A percentile compares a stretch with the other conserved stretches of the same genome.
phyloP scores from a whole-genome alignment of 805 yeast genomes.

The Yamadazyma phyllophila region DNA sequence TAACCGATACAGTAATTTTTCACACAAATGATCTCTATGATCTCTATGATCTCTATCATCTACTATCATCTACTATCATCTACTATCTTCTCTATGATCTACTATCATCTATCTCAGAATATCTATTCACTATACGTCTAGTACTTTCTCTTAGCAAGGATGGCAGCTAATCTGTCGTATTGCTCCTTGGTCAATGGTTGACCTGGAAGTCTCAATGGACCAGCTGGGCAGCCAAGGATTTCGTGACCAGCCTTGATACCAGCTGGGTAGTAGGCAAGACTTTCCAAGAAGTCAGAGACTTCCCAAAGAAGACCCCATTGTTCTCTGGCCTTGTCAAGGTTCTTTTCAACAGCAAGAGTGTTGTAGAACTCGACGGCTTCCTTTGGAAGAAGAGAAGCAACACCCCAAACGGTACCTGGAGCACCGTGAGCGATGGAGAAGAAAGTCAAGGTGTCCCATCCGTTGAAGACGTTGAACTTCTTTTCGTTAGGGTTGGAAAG shows the following conservation, averaged over 20 bases:
- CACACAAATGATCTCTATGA: too few relatives aligned
- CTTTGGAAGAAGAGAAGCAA: constrained; percentile 15
- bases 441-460: constrained; percentile 15
- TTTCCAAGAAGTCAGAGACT: constrained; percentile 14
- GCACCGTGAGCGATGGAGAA: constrained; percentile 15
- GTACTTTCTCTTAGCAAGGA: constrained; percentile 13
- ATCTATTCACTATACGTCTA: constrained; percentile 2
- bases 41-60: too few relatives aligned
- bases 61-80: too few relatives aligned
- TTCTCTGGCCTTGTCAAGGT: constrained; percentile 14
- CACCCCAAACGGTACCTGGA: constrained; percentile 15
- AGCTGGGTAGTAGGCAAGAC: constrained; percentile 13
- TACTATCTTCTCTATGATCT: too few relatives aligned
- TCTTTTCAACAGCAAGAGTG: constrained; percentile 7
- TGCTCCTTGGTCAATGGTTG: constrained; percentile 13
- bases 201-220: constrained; percentile 15
- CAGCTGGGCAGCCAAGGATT: constrained; percentile 14
- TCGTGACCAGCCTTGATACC: constrained; percentile 16
- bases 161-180: constrained; percentile 6
- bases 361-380: constrained; percentile 15
- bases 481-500: constrained; percentile 11
- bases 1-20: too few relatives aligned
- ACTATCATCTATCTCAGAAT: too few relatives aligned
- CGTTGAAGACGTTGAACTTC: constrained; percentile 9
- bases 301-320: constrained; percentile 16